Base-by-base conservation (phyloP, 139 green algal genomes). In the Ostreobium quekettii region DNA sequence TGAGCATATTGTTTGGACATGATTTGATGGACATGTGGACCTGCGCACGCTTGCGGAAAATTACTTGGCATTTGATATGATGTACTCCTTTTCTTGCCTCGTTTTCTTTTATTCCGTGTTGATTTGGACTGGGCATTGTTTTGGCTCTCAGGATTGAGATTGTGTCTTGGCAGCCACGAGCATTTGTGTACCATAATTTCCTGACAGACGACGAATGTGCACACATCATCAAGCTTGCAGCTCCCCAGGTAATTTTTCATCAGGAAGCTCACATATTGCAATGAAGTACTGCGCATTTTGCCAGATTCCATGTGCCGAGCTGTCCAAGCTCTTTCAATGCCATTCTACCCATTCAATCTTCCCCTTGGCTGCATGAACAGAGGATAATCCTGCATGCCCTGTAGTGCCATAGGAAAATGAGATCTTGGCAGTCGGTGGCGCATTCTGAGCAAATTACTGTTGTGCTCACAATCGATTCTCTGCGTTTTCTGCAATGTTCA, bases 101-200 rank as follows among this genome's bases (percentile, higher is more conserved):
- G n/a, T n/a, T n/a, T n/a, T n/a, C n/a, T n/a, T n/a, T n/a, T n/a
- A n/a, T n/a, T n/a, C n/a, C n/a, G n/a, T n/a, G n/a, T n/a, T n/a
- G n/a, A n/a, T n/a, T n/a, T n/a, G n/a, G n/a, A n/a, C n/a, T n/a
- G n/a, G n/a, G n/a, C n/a, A n/a, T n/a, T n/a, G n/a, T n/a, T n/a
- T n/a, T n/a, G n/a, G n/a, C n/a, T n/a, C n/a, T n/a, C 78, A 87
- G 86, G 84, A 67, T 93, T 2, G 79, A 91, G 71, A 58, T 74
- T 1, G 35, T 96, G 1, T 89, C 84, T 0, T 91, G 82, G 82
- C 31, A 67, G 6, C 89, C 89, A 1, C 75, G 89, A 2, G 82
- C 83, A 6, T 95, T 88, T 39, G 36, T 95, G 4, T 89, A 79
- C 60, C 89, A 91, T 76, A 89, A 90, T 75, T 92, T 96, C 60